These are phyloP conservation scores for Saprolegnia parasitica DNA, from an alignment of 352 stramenopile species.

Conservation along the genomic window DNA sequence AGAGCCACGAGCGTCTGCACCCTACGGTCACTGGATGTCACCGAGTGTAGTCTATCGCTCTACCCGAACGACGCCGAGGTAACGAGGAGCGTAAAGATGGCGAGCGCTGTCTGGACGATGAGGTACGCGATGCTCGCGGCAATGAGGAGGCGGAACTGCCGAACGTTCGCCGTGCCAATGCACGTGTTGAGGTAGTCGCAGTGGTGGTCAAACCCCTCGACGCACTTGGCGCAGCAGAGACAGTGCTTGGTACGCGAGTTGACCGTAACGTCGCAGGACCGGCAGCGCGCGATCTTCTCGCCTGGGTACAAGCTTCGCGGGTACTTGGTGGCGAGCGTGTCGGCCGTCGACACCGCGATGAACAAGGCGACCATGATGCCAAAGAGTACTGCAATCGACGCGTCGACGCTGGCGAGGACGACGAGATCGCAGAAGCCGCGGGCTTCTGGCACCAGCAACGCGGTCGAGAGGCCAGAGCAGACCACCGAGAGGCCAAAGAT, in stretches of 20 bases:
- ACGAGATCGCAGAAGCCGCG: neutral
- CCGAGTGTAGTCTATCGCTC: neutral
- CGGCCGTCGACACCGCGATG: constrained; percentile 9
- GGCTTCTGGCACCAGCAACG: neutral
- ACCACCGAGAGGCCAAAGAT: constrained; percentile 11
- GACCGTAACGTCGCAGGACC: constrained; percentile 43
- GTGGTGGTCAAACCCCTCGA: constrained; percentile 93
- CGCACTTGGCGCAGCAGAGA: constrained; percentile 92
- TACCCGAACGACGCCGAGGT: constrained; percentile 19
- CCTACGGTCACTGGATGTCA: neutral
- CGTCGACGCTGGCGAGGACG: neutral
- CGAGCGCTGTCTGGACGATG: constrained; percentile 48
- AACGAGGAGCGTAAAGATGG: constrained; percentile 39
- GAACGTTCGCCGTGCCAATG: constrained; percentile 74
- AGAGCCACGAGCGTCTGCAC: constrained; percentile 28
- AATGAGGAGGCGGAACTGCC: constrained; percentile 54
- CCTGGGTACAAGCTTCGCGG: neutral
- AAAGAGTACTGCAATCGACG: neutral
- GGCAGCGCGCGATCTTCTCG: constrained; percentile 33
- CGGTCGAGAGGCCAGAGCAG: neutral
- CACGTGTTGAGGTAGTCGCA: constrained; percentile 94
- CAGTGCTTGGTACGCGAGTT: constrained; percentile 70
- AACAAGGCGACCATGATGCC: constrained; percentile 2
- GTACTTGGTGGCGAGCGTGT: neutral
- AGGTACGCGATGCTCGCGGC: constrained; percentile 53